Percentiles rank a stretch among this genome's conserved stretches.
Conservation (phyloP, 2,329 filamentous ascomycete genomes). For the Talaromyces albobiverticillius region DNA sequence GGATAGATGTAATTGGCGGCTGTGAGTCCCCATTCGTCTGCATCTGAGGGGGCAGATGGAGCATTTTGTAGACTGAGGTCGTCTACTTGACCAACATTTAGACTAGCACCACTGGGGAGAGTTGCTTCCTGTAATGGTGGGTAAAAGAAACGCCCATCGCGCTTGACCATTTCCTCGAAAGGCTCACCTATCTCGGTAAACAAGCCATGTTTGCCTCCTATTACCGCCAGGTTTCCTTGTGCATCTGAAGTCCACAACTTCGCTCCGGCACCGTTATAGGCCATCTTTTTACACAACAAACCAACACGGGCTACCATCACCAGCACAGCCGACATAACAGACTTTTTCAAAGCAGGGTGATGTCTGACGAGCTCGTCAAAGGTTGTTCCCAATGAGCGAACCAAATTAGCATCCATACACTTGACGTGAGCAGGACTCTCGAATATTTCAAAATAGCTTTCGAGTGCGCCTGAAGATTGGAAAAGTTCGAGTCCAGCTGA, state of each 20-base stretch:
- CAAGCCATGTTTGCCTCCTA: conserved; percentile 49
- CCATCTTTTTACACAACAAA: conserved; percentile 68
- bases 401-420: conserved; percentile 73
- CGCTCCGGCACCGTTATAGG: conserved; percentile 69
- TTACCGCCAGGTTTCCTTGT: conserved; percentile 58
- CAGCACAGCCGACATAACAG: conserved; percentile 80
- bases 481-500: conserved; percentile 84
- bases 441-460: conserved; percentile 93
- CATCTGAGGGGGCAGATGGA: conserved; percentile 28
- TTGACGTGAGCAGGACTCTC: conserved; percentile 87
- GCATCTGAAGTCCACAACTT: conserved; percentile 68
- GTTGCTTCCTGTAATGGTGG: conserved; percentile 20
- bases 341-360: conserved; percentile 76
- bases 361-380: conserved; percentile 96
- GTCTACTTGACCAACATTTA: conserved; percentile 31
- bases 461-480: conserved; percentile 74
- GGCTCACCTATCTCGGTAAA: conserved; percentile 33
- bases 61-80: conserved; percentile 20
- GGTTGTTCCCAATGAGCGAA: conserved; percentile 71
- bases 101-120: conserved; percentile 37
- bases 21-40: conserved; percentile 50
- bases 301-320: conserved; percentile 84
- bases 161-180: conserved; percentile 20
- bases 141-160: conserved; percentile 10
- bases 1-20: conserved; percentile 72